phyloP scores from a whole-genome alignment of 2,329 filamentous ascomycete species.

The Colletotrichum chlorophyti region DNA sequence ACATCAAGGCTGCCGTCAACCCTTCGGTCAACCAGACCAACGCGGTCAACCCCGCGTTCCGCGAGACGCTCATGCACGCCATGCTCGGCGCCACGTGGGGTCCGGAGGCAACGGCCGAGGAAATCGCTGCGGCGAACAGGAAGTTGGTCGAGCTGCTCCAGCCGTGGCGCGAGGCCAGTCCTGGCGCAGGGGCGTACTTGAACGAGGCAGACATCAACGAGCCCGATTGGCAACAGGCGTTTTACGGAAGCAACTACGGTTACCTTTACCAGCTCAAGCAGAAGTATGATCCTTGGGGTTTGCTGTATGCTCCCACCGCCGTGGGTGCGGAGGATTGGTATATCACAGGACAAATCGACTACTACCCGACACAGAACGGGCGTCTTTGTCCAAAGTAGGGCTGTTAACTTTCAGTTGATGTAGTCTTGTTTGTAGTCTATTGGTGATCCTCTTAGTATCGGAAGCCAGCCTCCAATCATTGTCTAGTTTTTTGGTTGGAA shows the following conservation, averaged over 20 bases:
- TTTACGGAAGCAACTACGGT: slow-evolving; percentile 43
- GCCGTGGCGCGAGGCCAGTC: slow-evolving; percentile 33
- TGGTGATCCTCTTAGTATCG: too few relatives aligned
- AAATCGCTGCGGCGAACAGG: slow-evolving; percentile 33
- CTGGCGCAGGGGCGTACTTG: slow-evolving; percentile 36
- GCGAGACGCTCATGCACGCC: slow-evolving; percentile 44
- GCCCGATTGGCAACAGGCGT: slow-evolving; percentile 42
- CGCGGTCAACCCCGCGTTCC: slow-evolving; percentile 47
- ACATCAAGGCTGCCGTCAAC: slow-evolving; percentile 31
- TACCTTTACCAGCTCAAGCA: slow-evolving; percentile 43
- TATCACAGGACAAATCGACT: not conserved
- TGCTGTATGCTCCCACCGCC: slow-evolving; percentile 44
- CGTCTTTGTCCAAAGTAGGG: not conserved
- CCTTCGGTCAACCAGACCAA: slow-evolving; percentile 40
- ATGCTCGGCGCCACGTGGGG: slow-evolving; percentile 36
- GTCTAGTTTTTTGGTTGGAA: too few relatives aligned
- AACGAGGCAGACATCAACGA: slow-evolving; percentile 45
- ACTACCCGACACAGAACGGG: not conserved
- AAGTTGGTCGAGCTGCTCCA: slow-evolving; percentile 35
- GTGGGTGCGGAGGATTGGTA: slow-evolving; percentile 47
- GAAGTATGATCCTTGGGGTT: slow-evolving; percentile 40
- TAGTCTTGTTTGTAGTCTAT: too few relatives aligned
- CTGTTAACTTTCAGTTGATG: too few relatives aligned
- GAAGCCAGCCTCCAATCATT: too few relatives aligned
- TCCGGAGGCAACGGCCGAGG: slow-evolving; percentile 33